Percentiles rank a stretch among this genome's conserved stretches.
These are phyloP conservation scores for Eimeria brunetti DNA, from an alignment of 169 alveolate genomes.

Conservation along the genomic window DNA sequence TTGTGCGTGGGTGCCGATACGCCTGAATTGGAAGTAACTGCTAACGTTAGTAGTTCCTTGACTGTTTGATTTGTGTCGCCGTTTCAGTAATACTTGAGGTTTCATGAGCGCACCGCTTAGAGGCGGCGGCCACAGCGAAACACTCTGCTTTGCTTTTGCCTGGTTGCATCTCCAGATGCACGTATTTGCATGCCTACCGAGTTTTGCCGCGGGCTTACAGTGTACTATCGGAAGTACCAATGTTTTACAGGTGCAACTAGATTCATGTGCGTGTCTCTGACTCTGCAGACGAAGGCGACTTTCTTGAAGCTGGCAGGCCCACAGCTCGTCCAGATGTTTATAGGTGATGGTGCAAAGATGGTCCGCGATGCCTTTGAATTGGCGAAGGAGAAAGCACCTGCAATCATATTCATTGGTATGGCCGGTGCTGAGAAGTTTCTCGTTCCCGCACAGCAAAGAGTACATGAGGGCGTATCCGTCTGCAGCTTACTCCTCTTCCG, in stretches of 20 bases:
- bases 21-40: neutral
- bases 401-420: conserved; percentile 97
- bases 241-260: neutral
- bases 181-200: neutral
- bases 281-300: conserved; percentile 96
- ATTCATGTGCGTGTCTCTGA: neutral
- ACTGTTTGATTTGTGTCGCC: neutral
- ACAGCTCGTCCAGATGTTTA: conserved; percentile 99
- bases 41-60: neutral
- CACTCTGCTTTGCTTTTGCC: neutral
- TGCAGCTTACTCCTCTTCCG: neutral
- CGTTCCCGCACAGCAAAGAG: neutral
- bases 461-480: neutral
- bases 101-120: neutral
- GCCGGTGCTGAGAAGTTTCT: conserved; percentile 21
- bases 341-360: conserved; percentile 99
- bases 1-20: neutral
- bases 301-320: conserved; percentile 99
- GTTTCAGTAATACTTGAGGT: neutral
- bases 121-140: neutral
- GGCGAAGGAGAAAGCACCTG: conserved; percentile 99
- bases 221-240: neutral
- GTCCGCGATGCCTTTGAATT: conserved; percentile 98
- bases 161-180: neutral
- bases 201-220: neutral